Conservation (phyloP, 805 yeast genomes). For the Zygosaccharomyces kombuchaensis region DNA sequence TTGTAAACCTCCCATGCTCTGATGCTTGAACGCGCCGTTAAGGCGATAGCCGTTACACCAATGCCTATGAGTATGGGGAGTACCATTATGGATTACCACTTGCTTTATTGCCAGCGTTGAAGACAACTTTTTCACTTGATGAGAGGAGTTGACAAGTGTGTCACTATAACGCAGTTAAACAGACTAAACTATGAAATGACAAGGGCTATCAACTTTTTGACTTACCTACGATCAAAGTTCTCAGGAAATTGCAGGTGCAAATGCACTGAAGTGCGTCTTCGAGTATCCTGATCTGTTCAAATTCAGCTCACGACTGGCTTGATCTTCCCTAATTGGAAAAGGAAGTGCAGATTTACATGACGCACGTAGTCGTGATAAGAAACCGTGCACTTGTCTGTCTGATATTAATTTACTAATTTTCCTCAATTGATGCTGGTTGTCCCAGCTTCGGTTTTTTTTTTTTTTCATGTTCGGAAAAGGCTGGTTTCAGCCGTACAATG, state of each 20-base stretch:
- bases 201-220: background rate
- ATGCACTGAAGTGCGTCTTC: no score
- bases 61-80: slow-evolving; percentile 31
- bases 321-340: no score
- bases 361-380: background rate
- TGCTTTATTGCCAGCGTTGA: background rate
- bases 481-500: slow-evolving; percentile 13
- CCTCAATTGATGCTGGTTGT: slow-evolving; percentile 1
- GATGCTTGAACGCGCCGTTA: slow-evolving; percentile 27
- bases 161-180: no score
- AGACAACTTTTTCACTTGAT: background rate
- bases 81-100: slow-evolving; percentile 23
- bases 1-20: slow-evolving; percentile 32
- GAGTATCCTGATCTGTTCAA: no score
- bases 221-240: background rate
- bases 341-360: background rate
- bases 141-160: no score
- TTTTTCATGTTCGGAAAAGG: slow-evolving; percentile 8
- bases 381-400: background rate
- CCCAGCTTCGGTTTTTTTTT: background rate
- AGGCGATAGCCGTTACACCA: slow-evolving; percentile 28
- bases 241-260: no score
- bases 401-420: background rate
- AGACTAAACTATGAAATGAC: background rate
- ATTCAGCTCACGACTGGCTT: no score